Conservation (phyloP, 2,329 filamentous ascomycete species). For the Fusarium sp. region DNA sequence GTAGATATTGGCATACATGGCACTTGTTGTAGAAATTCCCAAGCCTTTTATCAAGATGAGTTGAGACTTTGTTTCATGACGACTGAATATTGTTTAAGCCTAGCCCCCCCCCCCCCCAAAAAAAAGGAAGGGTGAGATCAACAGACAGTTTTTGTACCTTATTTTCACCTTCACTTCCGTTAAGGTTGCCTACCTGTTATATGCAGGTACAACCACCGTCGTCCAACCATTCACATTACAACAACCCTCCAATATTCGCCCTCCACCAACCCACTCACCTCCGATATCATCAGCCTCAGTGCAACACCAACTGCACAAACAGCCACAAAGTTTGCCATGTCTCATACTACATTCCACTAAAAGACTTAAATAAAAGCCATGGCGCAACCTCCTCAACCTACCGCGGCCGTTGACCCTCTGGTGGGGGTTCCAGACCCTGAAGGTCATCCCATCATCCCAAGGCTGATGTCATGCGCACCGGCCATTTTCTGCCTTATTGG, state of each 20-base stretch:
- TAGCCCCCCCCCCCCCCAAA: too few relatives aligned
- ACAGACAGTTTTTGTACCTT: background rate
- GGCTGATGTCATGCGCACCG: constrained; percentile 2
- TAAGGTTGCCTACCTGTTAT: background rate
- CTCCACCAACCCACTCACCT: background rate
- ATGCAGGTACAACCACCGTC: constrained; percentile 20
- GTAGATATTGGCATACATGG: constrained; percentile 1
- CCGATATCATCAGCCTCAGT: constrained; percentile 6
- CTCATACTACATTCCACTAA: background rate
- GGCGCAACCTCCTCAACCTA: constrained; percentile 15
- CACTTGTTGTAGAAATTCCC: background rate
- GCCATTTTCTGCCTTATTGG: constrained; percentile 49
- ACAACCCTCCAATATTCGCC: background rate
- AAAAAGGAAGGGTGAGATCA: background rate
- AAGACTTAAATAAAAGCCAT: constrained; percentile 4
- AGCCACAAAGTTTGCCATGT: background rate
- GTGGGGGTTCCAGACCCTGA: constrained; percentile 16
- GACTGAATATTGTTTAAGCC: background rate
- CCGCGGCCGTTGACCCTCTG: background rate
- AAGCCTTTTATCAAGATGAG: background rate
- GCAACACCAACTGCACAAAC: constrained; percentile 2
- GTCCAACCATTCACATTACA: background rate
- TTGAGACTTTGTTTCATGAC: background rate
- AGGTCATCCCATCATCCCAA: constrained; percentile 21
- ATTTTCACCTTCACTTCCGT: background rate